phyloP scores from a whole-genome alignment of 2,329 filamentous ascomycete species.

The Fusarium neocosmosporiellum region DNA sequence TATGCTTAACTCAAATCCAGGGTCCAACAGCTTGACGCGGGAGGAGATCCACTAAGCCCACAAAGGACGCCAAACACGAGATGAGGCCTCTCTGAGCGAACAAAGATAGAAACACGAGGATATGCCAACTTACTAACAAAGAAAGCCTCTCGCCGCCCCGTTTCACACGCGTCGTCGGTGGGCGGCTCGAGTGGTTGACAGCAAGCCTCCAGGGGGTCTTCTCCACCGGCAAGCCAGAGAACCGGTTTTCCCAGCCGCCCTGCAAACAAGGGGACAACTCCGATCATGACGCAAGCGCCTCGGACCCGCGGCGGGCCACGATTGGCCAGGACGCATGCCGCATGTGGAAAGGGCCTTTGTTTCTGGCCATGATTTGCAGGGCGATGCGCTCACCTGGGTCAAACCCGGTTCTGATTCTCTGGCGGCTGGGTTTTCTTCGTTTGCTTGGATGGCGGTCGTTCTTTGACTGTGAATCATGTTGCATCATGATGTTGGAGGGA shows the following conservation, averaged over 20 bases:
- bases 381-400: conserved; percentile 32
- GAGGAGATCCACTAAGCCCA: not conserved
- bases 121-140: not conserved
- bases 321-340: not conserved
- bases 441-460: not conserved
- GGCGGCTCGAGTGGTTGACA: conserved; percentile 29
- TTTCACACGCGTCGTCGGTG: conserved; percentile 29
- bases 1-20: conserved; percentile 19
- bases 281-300: conserved; percentile 36
- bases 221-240: conserved; percentile 15
- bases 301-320: conserved; percentile 10
- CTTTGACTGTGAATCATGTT: conserved; percentile 27
- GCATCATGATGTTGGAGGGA: conserved; percentile 26
- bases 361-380: conserved; percentile 38
- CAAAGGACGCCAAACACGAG: conserved; percentile 19
- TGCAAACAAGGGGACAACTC: not conserved
- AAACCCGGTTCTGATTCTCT: conserved; percentile 25
- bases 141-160: not conserved
- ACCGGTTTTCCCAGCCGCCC: conserved; percentile 34
- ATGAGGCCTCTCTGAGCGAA: conserved; percentile 25
- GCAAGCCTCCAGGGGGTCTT: conserved; percentile 1
- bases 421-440: conserved; percentile 4
- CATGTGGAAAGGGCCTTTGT: conserved; percentile 14
- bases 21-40: conserved; percentile 16
- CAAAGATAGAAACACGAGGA: conserved; percentile 23